Evolutionary conservation across 2,329 filamentous ascomycete genomes (phyloP).

Genomic region (Aspergillus hiratsukae): DNA sequence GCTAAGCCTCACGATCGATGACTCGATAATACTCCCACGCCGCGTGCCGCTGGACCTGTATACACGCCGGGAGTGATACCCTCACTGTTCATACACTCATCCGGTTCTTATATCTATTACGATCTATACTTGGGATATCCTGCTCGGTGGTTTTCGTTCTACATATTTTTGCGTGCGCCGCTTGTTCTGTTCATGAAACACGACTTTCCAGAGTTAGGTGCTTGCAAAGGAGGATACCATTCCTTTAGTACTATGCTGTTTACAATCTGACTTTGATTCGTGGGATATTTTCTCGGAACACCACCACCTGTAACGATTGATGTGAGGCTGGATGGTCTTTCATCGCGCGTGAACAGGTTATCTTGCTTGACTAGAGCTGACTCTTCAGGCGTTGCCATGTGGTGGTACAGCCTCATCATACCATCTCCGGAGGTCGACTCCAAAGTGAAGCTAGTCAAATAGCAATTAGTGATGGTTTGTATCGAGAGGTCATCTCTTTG

Average conservation of each 20-base stretch:
- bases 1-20: constrained; percentile 24
- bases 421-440: too few species aligned
- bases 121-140: neutral
- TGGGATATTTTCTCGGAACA: too few species aligned
- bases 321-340: neutral
- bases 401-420: neutral
- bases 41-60: constrained; percentile 16
- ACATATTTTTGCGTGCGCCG: neutral
- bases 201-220: neutral
- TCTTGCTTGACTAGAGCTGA: neutral
- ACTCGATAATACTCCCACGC: constrained; percentile 20
- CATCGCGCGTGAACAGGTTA: neutral
- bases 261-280: neutral
- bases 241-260: neutral
- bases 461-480: neutral
- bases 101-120: neutral
- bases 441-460: neutral
- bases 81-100: neutral
- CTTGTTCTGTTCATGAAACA: neutral
- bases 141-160: neutral
- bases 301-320: too few species aligned
- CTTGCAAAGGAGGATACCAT: neutral
- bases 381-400: neutral
- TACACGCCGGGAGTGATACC: neutral
- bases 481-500: neutral